phyloP scores from a whole-genome alignment of 305 asterid species.

The Plantago rigida region DNA sequence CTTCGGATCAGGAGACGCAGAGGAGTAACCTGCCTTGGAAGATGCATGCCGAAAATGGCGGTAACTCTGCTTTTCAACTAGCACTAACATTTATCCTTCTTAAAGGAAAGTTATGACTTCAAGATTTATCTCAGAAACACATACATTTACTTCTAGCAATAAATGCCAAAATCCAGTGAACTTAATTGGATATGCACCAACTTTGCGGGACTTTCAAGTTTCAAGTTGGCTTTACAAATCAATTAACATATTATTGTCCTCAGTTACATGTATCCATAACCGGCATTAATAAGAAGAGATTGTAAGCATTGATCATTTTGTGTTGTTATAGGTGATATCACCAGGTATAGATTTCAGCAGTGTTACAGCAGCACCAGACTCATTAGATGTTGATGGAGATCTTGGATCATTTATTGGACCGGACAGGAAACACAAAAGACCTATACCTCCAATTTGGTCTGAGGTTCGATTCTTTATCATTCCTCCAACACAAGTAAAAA shows the following conservation, averaged over 20 bases:
- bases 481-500: conserved; percentile 28
- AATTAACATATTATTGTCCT: background rate
- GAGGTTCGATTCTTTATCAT: conserved; percentile 45
- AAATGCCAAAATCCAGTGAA: no score
- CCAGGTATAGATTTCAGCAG: conserved; percentile 93
- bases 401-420: conserved; percentile 44
- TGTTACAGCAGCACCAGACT: conserved; percentile 40
- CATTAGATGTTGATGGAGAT: conserved; percentile 46
- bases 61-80: conserved; percentile 28
- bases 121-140: no score
- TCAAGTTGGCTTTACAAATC: no score
- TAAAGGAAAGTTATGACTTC: no score
- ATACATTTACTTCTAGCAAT: no score
- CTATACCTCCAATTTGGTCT: conserved; percentile 68
- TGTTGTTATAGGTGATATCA: conserved; percentile 71
- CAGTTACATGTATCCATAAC: no score
- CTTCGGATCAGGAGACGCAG: conserved; percentile 54
- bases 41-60: conserved; percentile 84
- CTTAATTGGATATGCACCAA: no score
- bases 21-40: conserved; percentile 69
- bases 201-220: no score
- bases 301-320: conserved; percentile 23
- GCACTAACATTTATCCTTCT: no score
- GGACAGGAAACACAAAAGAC: conserved; percentile 43
- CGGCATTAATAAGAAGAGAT: no score